Percentiles rank a stretch among this genome's conserved stretches.
Evolutionary conservation across 306 rosid species (phyloP).

Genomic region (Begonia masoniana): DNA sequence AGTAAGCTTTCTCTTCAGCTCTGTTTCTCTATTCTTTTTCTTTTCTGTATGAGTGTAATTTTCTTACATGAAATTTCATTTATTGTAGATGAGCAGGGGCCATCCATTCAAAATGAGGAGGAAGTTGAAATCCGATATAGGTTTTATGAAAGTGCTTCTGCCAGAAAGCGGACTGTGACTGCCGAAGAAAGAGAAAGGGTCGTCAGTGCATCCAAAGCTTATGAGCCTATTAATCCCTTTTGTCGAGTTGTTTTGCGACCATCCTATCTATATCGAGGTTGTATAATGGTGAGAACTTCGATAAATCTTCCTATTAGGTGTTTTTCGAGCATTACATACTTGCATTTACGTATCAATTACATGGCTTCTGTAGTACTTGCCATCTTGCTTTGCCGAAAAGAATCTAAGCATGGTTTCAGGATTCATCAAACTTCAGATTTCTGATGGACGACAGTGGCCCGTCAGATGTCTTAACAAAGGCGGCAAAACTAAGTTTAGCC

Average conservation of each 20-base stretch:
- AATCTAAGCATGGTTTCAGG: conserved; percentile 75
- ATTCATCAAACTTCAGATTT: conserved; percentile 69
- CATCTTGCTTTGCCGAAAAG: conserved; percentile 94
- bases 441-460: conserved; percentile 77
- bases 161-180: conserved; percentile 77
- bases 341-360: conserved; percentile 1
- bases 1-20: conserved; percentile 22
- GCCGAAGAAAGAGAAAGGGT: conserved; percentile 86
- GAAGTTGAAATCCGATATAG: conserved; percentile 43
- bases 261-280: conserved; percentile 85
- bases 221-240: conserved; percentile 79
- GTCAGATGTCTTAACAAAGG: conserved; percentile 81
- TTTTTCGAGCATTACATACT: conserved; percentile 6
- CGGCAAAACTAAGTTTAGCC: conserved; percentile 89
- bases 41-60: conserved; percentile 4
- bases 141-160: conserved; percentile 91
- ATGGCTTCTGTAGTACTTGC: conserved; percentile 54
- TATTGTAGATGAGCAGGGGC: conserved; percentile 46
- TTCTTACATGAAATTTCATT: conserved; percentile 10
- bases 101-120: conserved; percentile 35
- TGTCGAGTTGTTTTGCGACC: conserved; percentile 92
- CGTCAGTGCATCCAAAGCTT: conserved; percentile 55
- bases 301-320: background rate
- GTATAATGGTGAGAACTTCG: conserved; percentile 72
- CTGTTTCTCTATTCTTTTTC: conserved; percentile 2